phyloP scores from a whole-genome alignment of 2,329 filamentous ascomycete species.

The Davidsoniella virescens region DNA sequence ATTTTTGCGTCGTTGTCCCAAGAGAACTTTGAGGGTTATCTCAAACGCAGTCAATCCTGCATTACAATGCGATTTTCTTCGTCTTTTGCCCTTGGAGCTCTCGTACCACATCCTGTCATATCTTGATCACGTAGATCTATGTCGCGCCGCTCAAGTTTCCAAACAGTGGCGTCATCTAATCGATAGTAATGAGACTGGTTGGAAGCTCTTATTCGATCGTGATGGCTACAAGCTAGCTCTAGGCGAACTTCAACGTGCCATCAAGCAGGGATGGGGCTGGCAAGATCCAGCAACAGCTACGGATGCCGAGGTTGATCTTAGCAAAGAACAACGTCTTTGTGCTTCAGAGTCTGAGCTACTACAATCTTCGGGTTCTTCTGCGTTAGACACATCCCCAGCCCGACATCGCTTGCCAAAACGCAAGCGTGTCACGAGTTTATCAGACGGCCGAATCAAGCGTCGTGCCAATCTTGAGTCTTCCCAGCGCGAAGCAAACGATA shows the following conservation, averaged over 20 bases:
- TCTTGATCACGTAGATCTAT: conserved; percentile 72
- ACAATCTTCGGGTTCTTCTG: background rate
- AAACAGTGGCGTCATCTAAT: conserved; percentile 85
- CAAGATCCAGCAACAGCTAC: conserved; percentile 65
- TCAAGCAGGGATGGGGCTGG: conserved; percentile 92
- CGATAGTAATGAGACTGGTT: conserved; percentile 85
- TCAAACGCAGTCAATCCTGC: conserved; percentile 86
- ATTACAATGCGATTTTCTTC: conserved; percentile 83
- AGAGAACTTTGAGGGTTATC: conserved; percentile 76
- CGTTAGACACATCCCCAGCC: conserved; percentile 14
- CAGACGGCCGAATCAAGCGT: conserved; percentile 36
- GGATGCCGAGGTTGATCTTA: conserved; percentile 69
- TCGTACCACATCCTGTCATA: conserved; percentile 77
- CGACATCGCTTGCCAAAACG: conserved; percentile 25
- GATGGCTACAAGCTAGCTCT: conserved; percentile 67
- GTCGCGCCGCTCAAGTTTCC: conserved; percentile 80
- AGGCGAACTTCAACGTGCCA: conserved; percentile 72
- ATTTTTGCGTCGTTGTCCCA: conserved; percentile 70
- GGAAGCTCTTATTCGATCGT: conserved; percentile 79
- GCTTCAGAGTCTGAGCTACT: conserved; percentile 35
- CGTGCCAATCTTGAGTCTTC: conserved; percentile 26
- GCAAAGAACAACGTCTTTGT: conserved; percentile 36
- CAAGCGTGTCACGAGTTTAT: conserved; percentile 25
- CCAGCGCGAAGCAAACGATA: too few species aligned
- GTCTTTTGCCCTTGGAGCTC: conserved; percentile 68